Evolutionary conservation across 768 basidiomycete species (phyloP), one percentile per base, ranked within the genome.

Genomic region (Trametes cubensis): DNA sequence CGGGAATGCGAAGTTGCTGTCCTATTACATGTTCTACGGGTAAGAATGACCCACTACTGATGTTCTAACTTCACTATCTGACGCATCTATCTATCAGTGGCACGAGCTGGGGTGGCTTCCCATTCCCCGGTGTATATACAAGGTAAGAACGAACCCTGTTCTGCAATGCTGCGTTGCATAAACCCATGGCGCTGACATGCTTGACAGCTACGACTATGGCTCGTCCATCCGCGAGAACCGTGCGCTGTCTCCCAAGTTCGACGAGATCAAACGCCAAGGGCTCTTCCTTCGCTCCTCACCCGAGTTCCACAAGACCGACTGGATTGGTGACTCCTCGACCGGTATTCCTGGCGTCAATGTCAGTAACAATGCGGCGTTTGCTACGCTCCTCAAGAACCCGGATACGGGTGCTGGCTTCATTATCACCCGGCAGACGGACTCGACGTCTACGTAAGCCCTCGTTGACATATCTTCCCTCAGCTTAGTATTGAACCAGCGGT

Each of bases 21-120:
- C 84, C 67, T 90, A 89, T 63, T 94, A 94, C 73, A 94, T 94
- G 93, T 66, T 92, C 56, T 92, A 85, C 67, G 91, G 88, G 88
- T 88, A 70, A 8, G 26, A 20, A 7, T 48, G 6, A 10, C 11
- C 10, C 10, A 10, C 34, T 34, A 11, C 34, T 34, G 10, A 34
- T 5, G 10, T 34, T 34, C 5, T 34, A 11, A 6, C 10, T 4
- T 34, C 34, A 11, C 10, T 11, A 11, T 34, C 34, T 34, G 34
- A 30, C 28, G 57, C 11, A 49, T 40, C 39, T 17, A 2, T 38
- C 21, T 50, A 57, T 14, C 60, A 92, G 92, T 8, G 92, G 92
- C 23, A 94, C 92, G 0, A 92, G 88, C 14, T 94, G 91, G 90
- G 92, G 90, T 42, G 88, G 81, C 11, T 77, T 94, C 45, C 88